A percentile compares a stretch with the other conserved stretches of the same genome.
Evolutionary conservation across 2,329 filamentous ascomycete genomes (phyloP).

Genomic region (Cercospora sp.): DNA sequence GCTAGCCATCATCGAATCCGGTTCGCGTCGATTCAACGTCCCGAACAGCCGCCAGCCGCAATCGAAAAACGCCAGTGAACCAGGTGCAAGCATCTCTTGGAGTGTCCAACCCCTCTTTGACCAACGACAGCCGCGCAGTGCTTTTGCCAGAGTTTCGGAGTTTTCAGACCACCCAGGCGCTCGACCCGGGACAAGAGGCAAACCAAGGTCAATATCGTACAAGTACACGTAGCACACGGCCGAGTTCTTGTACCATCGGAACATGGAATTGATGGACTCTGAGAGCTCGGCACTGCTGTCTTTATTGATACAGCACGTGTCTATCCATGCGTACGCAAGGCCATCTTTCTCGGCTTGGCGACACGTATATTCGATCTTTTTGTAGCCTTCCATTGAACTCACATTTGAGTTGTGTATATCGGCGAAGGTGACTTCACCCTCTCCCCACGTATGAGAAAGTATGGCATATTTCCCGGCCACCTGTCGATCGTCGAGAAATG

Average conservation of each 20-base stretch:
- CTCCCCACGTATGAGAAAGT: slow-evolving; percentile 21
- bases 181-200: too few relatives aligned
- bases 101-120: slow-evolving; percentile 19
- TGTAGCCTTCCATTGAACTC: slow-evolving; percentile 18
- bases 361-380: slow-evolving; percentile 17
- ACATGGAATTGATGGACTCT: slow-evolving; percentile 25
- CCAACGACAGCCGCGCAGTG: slow-evolving; percentile 12
- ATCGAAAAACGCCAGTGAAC: background rate
- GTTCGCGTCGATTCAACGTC: too few relatives aligned
- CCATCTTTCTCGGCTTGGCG: slow-evolving; percentile 18
- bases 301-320: slow-evolving; percentile 31
- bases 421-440: slow-evolving; percentile 16
- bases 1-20: background rate
- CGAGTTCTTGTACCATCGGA: slow-evolving; percentile 26
- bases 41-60: too few relatives aligned
- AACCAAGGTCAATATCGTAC: too few relatives aligned
- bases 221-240: slow-evolving; percentile 26
- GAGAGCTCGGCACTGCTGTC: slow-evolving; percentile 24
- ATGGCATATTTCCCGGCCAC: slow-evolving; percentile 14
- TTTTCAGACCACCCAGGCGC: too few relatives aligned
- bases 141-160: too few relatives aligned
- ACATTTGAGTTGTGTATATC: slow-evolving; percentile 5
- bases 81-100: slow-evolving; percentile 21
- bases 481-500: slow-evolving; percentile 10
- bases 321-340: slow-evolving; percentile 26